Evolutionary conservation across 768 basidiomycete genomes (phyloP).

Genomic region (Amanita molliuscula): DNA sequence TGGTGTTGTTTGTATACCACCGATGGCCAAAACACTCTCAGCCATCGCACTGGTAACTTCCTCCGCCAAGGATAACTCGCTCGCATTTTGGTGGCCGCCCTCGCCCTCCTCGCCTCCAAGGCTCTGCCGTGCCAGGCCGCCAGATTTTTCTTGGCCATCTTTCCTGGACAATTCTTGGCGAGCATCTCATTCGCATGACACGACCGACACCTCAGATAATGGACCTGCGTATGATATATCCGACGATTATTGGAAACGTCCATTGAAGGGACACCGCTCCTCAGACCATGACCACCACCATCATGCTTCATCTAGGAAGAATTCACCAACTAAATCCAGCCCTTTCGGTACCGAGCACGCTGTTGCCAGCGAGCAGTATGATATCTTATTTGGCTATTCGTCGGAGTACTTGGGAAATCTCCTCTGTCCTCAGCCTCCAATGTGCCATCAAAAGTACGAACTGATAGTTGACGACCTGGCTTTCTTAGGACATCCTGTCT

Average conservation of each 20-base stretch:
- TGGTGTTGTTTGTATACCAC: neutral
- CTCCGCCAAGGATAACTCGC: slow-evolving; percentile 68
- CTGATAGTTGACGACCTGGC: slow-evolving; percentile 84
- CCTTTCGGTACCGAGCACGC: slow-evolving; percentile 24
- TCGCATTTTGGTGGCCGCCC: slow-evolving; percentile 84
- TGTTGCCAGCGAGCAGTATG: slow-evolving; percentile 39
- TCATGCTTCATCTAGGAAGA: slow-evolving; percentile 38
- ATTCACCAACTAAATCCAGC: slow-evolving; percentile 38
- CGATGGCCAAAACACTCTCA: slow-evolving; percentile 71
- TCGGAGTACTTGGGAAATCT: slow-evolving; percentile 73
- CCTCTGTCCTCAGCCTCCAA: slow-evolving; percentile 64
- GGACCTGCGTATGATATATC: slow-evolving; percentile 18
- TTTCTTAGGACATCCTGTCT: slow-evolving; percentile 93
- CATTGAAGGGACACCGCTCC: slow-evolving; percentile 15
- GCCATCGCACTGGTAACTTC: slow-evolving; percentile 78
- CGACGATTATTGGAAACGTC: slow-evolving; percentile 59
- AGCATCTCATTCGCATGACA: slow-evolving; percentile 39
- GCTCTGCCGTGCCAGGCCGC: slow-evolving; percentile 60
- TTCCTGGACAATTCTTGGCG: slow-evolving; percentile 70
- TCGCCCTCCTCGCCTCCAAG: slow-evolving; percentile 52
- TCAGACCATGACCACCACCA: slow-evolving; percentile 36
- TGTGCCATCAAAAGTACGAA: slow-evolving; percentile 94
- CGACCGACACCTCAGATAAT: slow-evolving; percentile 15
- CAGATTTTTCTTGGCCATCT: slow-evolving; percentile 29
- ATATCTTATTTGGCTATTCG: slow-evolving; percentile 69